phyloP scores from a whole-genome alignment of 2,329 filamentous ascomycete genomes.

The Xylaria digitata region DNA sequence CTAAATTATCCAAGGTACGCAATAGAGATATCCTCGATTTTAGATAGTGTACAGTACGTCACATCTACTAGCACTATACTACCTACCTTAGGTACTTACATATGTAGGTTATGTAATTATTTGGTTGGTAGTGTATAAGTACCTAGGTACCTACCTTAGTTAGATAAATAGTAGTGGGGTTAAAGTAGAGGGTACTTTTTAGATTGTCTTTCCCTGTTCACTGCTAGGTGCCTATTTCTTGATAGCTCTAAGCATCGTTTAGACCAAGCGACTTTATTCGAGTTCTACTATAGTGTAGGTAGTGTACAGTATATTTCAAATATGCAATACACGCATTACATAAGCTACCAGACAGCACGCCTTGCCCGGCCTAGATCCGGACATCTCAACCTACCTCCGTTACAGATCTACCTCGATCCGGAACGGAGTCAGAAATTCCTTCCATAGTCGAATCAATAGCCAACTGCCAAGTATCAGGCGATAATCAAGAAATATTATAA shows the following conservation, averaged over 20 bases:
- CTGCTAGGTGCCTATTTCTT: no score
- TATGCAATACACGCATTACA: constrained; percentile 7
- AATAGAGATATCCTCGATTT: no score
- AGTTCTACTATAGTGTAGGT: no score
- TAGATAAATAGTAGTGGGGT: background rate
- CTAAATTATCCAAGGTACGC: no score
- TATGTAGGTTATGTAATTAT: no score
- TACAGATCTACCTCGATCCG: background rate
- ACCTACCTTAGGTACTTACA: no score
- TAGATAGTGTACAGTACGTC: no score
- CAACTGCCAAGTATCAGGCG: background rate
- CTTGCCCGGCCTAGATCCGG: constrained; percentile 13
- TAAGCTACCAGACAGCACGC: constrained; percentile 8
- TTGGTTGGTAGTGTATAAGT: no score
- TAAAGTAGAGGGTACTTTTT: background rate
- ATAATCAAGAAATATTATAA: background rate
- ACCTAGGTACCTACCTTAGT: background rate
- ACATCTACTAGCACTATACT: no score
- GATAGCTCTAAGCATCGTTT: constrained; percentile 12
- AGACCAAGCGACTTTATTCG: no score
- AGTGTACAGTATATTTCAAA: background rate
- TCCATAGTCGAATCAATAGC: background rate
- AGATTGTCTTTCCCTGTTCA: background rate
- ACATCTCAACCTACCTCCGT: constrained; percentile 3
- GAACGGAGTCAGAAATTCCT: constrained; percentile 25